These are phyloP conservation scores for Xerocomus nothofagi DNA, from an alignment of 1,284 basidiomycete species.

Conservation along the genomic window DNA sequence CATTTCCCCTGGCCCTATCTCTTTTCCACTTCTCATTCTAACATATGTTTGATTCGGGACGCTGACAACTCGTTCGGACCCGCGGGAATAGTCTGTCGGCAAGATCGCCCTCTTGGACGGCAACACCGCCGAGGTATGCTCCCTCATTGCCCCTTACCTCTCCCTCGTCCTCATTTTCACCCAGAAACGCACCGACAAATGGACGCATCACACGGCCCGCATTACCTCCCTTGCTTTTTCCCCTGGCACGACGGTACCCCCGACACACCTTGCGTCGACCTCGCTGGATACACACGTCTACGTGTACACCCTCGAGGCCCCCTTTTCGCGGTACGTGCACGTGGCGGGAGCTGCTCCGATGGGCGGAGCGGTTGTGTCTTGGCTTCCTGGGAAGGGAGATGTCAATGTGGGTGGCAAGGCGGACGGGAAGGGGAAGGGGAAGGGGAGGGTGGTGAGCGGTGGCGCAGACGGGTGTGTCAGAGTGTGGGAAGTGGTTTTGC, in stretches of 20 bases:
- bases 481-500: constrained; percentile 70
- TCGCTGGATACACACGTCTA: constrained; percentile 93
- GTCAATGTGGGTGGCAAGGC: background rate
- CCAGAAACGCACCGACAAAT: constrained; percentile 44
- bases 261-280: constrained; percentile 72
- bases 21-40: background rate
- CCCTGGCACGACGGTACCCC: background rate
- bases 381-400: constrained; percentile 47
- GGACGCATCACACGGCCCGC: constrained; percentile 88
- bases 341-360: constrained; percentile 86
- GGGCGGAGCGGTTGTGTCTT: constrained; percentile 79
- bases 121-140: constrained; percentile 54
- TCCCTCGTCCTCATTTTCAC: background rate
- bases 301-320: constrained; percentile 81
- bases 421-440: constrained; percentile 36
- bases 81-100: constrained; percentile 54
- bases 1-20: background rate
- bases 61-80: constrained; percentile 4
- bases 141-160: background rate
- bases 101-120: constrained; percentile 80
- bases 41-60: background rate
- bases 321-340: constrained; percentile 70
- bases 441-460: constrained; percentile 60
- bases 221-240: constrained; percentile 72
- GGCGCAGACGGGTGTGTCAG: constrained; percentile 86